A percentile compares a stretch with the other conserved stretches of the same genome.
Evolutionary conservation across 2,329 filamentous ascomycete species (phyloP).

Genomic region (Davidsoniella virescens): DNA sequence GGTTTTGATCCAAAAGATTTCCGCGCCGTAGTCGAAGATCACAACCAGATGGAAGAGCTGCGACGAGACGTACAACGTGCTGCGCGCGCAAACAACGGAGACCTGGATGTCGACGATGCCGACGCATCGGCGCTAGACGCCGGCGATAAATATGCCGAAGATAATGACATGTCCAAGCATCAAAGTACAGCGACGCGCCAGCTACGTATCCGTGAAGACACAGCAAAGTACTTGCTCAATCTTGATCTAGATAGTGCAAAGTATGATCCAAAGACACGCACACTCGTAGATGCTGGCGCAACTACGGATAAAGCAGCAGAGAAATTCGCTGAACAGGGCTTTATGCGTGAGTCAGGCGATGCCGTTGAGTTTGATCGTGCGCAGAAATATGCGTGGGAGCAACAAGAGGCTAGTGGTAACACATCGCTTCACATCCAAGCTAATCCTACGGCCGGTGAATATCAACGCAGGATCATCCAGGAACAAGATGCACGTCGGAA

Average conservation of each 20-base stretch:
- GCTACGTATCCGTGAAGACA: constrained; percentile 84
- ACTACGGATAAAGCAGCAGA: constrained; percentile 66
- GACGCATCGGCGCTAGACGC: constrained; percentile 23
- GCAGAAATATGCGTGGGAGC: constrained; percentile 86
- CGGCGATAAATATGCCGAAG: constrained; percentile 72
- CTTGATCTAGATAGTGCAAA: constrained; percentile 91
- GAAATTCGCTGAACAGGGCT: constrained; percentile 83
- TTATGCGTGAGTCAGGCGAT: constrained; percentile 75
- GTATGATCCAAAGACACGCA: constrained; percentile 91
- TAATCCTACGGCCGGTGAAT: constrained; percentile 85
- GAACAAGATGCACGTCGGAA: constrained; percentile 57
- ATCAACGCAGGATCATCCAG: constrained; percentile 62
- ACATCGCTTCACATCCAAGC: constrained; percentile 82
- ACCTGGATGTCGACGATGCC: constrained; percentile 28
- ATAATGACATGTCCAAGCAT: constrained; percentile 90
- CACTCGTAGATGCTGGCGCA: constrained; percentile 74
- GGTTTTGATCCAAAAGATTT: constrained; percentile 90
- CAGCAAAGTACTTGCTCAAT: constrained; percentile 89
- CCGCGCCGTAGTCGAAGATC: constrained; percentile 72
- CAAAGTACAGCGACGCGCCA: constrained; percentile 84
- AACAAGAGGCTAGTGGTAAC: constrained; percentile 65
- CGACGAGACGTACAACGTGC: constrained; percentile 37
- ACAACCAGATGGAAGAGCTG: constrained; percentile 69
- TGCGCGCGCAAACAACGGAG: constrained; percentile 30
- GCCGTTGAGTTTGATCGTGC: constrained; percentile 84